A percentile compares a stretch with the other conserved stretches of the same genome.
Conservation (phyloP, 306 rosid species). For the Quercus ilex region DNA sequence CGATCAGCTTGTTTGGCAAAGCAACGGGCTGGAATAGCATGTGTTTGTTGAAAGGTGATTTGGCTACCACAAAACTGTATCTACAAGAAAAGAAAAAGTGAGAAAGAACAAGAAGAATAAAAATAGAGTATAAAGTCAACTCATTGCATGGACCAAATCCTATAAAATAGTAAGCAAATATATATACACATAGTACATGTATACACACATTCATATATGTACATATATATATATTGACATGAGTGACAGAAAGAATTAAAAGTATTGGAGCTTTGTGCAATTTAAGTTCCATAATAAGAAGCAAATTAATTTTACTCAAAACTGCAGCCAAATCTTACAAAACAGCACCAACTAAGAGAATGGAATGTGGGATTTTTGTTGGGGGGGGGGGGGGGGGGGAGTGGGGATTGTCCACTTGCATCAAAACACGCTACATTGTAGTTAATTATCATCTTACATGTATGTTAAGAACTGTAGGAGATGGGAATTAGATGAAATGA, state of each 20-base stretch:
- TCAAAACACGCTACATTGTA: neutral
- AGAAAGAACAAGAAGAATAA: neutral
- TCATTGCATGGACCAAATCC: neutral
- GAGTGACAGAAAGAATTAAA: no score
- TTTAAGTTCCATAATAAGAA: neutral
- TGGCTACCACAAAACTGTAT: constrained; percentile 61
- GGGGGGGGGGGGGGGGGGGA: no score
- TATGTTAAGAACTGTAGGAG: no score
- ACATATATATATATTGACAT: no score
- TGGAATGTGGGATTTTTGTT: neutral
- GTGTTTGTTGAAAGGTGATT: constrained; percentile 55
- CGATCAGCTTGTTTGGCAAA: constrained; percentile 70
- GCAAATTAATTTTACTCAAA: neutral
- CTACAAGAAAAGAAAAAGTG: neutral
- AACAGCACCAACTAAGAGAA: neutral
- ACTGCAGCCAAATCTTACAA: neutral
- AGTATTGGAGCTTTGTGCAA: neutral
- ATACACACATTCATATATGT: neutral
- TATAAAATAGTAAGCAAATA: neutral
- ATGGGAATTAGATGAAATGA: no score
- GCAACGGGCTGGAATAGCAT: constrained; percentile 67
- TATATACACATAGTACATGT: neutral
- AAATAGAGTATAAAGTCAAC: neutral
- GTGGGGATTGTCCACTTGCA: neutral
- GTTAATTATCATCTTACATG: neutral